Evolutionary conservation across 495 filamentous ascomycete species (phyloP).

Genomic region (Lepraria neglecta): DNA sequence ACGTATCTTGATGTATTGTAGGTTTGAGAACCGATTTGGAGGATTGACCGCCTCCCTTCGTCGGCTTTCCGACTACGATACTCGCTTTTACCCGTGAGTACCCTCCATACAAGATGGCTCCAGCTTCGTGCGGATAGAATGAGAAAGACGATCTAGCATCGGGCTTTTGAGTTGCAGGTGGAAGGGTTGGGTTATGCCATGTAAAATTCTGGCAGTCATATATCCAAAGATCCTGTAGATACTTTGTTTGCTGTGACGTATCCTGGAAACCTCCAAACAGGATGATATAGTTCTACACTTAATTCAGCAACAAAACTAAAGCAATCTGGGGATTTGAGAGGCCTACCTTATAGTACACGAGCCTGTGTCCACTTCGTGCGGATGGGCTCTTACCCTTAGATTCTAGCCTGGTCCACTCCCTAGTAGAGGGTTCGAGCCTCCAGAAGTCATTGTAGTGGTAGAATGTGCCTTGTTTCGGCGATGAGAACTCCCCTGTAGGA

Average conservation of each 20-base stretch:
- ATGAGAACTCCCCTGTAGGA: slow-evolving; percentile 51
- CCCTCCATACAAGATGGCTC: slow-evolving; percentile 84
- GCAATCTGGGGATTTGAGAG: slow-evolving; percentile 24
- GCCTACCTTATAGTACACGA: slow-evolving; percentile 81
- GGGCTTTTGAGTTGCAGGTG: slow-evolving; percentile 72
- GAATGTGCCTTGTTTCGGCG: slow-evolving; percentile 94
- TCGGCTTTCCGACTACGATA: slow-evolving; percentile 46
- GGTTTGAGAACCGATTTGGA: slow-evolving; percentile 69
- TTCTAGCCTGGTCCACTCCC: slow-evolving; percentile 89
- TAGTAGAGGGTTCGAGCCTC: slow-evolving; percentile 70
- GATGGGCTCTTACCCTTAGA: slow-evolving; percentile 81
- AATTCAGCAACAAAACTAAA: slow-evolving; percentile 14
- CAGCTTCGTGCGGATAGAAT: slow-evolving; percentile 79
- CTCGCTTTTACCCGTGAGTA: slow-evolving; percentile 83
- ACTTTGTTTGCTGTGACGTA: slow-evolving; percentile 86
- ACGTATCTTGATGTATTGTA: slow-evolving; percentile 87
- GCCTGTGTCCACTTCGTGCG: slow-evolving; percentile 85
- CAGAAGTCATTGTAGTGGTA: slow-evolving; percentile 99
- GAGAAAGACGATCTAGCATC: slow-evolving; percentile 88
- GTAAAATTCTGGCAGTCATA: slow-evolving; percentile 64
- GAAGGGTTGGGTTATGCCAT: slow-evolving; percentile 68
- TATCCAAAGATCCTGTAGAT: slow-evolving; percentile 65
- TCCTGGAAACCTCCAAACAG: slow-evolving; percentile 89
- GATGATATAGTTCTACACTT: slow-evolving; percentile 56
- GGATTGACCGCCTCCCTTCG: slow-evolving; percentile 54